Percentiles rank a stretch among this genome's conserved stretches.
Evolutionary conservation across 2,329 filamentous ascomycete species (phyloP).

Genomic region (Hypoxylon sp.): DNA sequence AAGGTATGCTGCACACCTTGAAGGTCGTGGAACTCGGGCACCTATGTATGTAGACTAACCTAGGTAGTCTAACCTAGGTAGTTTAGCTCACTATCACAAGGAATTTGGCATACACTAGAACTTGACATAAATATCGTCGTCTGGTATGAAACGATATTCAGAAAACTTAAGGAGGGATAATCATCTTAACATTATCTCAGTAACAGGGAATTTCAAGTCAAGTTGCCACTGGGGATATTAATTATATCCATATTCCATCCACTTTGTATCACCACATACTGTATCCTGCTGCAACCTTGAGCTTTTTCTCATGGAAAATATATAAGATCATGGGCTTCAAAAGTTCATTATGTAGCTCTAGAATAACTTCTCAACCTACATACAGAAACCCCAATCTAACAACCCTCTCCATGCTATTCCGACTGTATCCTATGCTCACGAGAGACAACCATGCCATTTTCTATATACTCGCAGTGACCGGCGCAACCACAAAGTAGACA

Average conservation of each 20-base stretch:
- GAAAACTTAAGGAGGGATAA: too few relatives aligned
- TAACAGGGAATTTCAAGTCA: too few relatives aligned
- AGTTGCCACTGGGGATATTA: too few relatives aligned
- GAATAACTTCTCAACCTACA: background rate
- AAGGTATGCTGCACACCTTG: constrained; percentile 4
- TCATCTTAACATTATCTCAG: too few relatives aligned
- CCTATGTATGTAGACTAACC: constrained; percentile 3
- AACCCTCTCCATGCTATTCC: background rate
- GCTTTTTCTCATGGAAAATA: too few relatives aligned
- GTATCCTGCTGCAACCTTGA: background rate
- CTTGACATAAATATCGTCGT: too few relatives aligned
- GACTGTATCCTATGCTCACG: background rate
- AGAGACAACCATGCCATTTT: background rate
- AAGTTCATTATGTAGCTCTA: background rate
- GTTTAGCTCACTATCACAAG: background rate
- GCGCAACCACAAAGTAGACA: background rate
- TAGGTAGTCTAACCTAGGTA: background rate
- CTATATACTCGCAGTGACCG: background rate
- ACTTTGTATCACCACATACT: too few relatives aligned
- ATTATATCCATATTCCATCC: too few relatives aligned
- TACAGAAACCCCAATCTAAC: background rate
- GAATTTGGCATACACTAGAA: background rate
- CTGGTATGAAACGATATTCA: too few relatives aligned
- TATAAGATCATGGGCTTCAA: background rate
- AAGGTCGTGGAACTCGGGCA: constrained; percentile 1